A percentile compares a stretch with the other conserved stretches of the same genome.
phyloP scores from a whole-genome alignment of 352 stramenopile species.

The Globisporangium recalcitrans region DNA sequence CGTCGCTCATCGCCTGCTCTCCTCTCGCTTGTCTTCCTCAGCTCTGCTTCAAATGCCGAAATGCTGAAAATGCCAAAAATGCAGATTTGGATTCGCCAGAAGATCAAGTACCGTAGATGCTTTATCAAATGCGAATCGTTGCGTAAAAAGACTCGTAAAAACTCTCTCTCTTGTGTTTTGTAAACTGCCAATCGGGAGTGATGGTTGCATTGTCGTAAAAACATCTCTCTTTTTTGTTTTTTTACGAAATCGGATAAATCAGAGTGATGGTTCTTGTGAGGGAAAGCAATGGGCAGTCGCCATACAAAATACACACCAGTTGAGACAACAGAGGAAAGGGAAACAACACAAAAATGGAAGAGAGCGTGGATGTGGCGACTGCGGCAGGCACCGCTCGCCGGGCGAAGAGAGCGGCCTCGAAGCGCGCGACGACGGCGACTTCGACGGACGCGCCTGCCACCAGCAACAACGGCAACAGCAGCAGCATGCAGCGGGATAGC shows the following conservation, averaged over 20 bases:
- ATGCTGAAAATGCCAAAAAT: background rate
- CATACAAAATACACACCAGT: conserved; percentile 3
- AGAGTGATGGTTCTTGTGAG: background rate
- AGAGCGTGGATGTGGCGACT: background rate
- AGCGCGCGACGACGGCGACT: background rate
- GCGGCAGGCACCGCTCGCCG: background rate
- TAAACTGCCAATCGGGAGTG: background rate
- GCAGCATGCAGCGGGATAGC: background rate
- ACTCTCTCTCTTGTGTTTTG: conserved; percentile 2
- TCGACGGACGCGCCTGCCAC: background rate
- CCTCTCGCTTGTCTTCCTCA: background rate
- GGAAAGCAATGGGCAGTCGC: conserved; percentile 7
- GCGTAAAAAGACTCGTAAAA: conserved; percentile 14
- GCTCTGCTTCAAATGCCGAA: conserved; percentile 7
- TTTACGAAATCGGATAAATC: background rate
- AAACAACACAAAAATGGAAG: conserved; percentile 10
- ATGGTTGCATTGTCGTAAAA: background rate
- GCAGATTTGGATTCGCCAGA: background rate
- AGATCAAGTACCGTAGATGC: too few species aligned
- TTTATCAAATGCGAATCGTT: too few species aligned
- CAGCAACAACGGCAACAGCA: background rate
- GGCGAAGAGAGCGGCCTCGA: conserved; percentile 5
- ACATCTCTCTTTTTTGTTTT: background rate
- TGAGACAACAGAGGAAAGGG: background rate
- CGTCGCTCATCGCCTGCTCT: background rate